Percentiles rank a stretch among this genome's conserved stretches.
Evolutionary conservation across 306 rosid genomes (phyloP).

Genomic region (Vicia faba): DNA sequence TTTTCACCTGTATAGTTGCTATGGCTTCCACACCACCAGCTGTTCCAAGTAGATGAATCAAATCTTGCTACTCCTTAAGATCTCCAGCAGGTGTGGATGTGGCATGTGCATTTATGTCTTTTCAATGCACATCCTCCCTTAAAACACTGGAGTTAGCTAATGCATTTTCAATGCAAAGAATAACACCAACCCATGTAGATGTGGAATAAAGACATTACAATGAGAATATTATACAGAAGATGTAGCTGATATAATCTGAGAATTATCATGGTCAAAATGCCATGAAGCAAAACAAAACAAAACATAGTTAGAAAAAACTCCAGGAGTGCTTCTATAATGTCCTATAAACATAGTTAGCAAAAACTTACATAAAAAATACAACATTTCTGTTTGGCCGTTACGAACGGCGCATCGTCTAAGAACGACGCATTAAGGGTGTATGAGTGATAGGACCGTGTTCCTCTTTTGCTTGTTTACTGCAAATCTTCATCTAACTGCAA

Average conservation of each 20-base stretch:
- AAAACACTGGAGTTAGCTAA: slow-evolving; percentile 67
- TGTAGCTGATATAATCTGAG: not conserved
- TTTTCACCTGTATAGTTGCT: slow-evolving; percentile 71
- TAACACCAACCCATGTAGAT: slow-evolving; percentile 64
- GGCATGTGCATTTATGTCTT: slow-evolving; percentile 92
- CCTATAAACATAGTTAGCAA: no score
- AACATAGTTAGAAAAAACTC: no score
- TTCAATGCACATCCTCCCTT: slow-evolving; percentile 82
- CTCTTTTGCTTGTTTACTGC: no score
- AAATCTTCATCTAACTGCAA: no score
- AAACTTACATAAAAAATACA: no score
- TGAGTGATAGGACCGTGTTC: no score
- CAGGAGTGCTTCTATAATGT: no score
- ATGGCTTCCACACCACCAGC: slow-evolving; percentile 95
- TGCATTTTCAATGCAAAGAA: slow-evolving; percentile 86
- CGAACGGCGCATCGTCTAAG: no score
- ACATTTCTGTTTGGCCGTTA: no score
- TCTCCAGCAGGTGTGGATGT: slow-evolving; percentile 85
- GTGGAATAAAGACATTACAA: slow-evolving; percentile 5
- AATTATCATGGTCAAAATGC: slow-evolving; percentile 7
- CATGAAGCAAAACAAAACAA: not conserved
- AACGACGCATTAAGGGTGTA: no score
- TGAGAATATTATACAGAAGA: slow-evolving; percentile 15
- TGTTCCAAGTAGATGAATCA: slow-evolving; percentile 84
- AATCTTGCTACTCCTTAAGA: slow-evolving; percentile 80